Base-by-base conservation (phyloP, 23 red algal genomes). In the Cyanidium caldarium region DNA sequence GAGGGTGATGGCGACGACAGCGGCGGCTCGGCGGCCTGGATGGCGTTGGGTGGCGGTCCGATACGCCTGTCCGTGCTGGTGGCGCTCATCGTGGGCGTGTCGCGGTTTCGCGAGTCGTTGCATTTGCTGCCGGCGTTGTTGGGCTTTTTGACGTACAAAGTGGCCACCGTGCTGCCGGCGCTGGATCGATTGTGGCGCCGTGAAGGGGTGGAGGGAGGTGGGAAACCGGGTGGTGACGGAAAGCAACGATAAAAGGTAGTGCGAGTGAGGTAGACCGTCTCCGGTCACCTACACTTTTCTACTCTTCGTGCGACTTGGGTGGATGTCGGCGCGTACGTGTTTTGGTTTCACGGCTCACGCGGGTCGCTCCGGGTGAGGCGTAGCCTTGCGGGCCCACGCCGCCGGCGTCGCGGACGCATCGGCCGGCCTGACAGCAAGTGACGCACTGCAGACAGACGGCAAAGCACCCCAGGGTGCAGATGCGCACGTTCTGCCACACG, bases 91-190 rank as follows among this genome's bases (percentile, higher is more conserved):
- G 40, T 82, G 15, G 72, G 34, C 7, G 46, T 65, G 12, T 69
- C 86, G 0, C 68, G 51, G 29, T 69, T 76, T 45, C 37, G 65
- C 66, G 70, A 83, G 19, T 20, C 43, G n/a, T 2, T 92, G 25
- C 65, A 81, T 20, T 40, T 92, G 41, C 34, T 92, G 23, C 79
- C 86, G 29, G 86, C 80, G 17, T 40, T 92, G 61, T 20, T 78
- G 16, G 86, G 86, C 37, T 83, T 92, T 57, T 78, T 92, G 40
- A 71, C 73, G 66, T 92, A 84, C 45, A 92, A 92, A 42, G 77
- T 84, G 16, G 86, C 86, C 0, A 25, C 70, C 37, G 40, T 92
- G 28, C 2, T 83, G 19, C 86, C 79, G 71, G 43, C 82, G 51
- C 26, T 83, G 41, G n/a, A 44, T 12, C 12, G 13, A n/a, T 44